Evolutionary conservation across 495 filamentous ascomycete species (phyloP), one percentile per base, ranked within the genome.

Genomic region (Bacidia gigantensis): DNA sequence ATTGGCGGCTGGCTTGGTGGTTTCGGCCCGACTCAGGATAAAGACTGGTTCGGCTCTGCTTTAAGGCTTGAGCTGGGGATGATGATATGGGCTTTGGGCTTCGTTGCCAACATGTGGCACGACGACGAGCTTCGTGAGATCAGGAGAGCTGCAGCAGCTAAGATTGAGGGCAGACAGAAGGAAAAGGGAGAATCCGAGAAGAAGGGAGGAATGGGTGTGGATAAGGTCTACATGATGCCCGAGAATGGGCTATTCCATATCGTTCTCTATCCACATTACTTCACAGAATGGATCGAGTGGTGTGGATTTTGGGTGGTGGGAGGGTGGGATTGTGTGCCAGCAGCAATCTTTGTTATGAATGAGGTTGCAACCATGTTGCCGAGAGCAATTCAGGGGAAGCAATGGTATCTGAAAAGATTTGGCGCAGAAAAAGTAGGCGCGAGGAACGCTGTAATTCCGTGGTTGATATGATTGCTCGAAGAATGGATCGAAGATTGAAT

Each of bases 271-370:
- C 89, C 92, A 54, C 93, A 98, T 63, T 97, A 94, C 63, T 75
- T 92, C 46, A 84, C 79, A 55, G 92, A 98, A 73, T 98, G 92
- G 92, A 65, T 95, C 46, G 93, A 98, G 69, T 97, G 93, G 92
- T 61, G 74, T 18, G 92, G 92, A 0, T 98, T 87, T 61, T 88
- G 79, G 64, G 76, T 95, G 54, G 68, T 76, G n/a, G 79, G 72
- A 60, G 74, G 72, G 53, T 62, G 77, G 64, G 72, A 75, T 20
- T 80, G 77, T 67, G 59, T 77, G 49, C 92, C 92, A 1, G 89
- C 86, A 24, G 67, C 88, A 52, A 70, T 72, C 22, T 98, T 97
- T 64, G 58, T 94, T 51, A 47, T 93, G 14, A 96, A 96, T 63
- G 88, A 95, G 62, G 70, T 98, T 41, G 68, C 81, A 3, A 84